Base-by-base conservation (phyloP, 169 alveolate genomes). In the Babesia sp. region DNA sequence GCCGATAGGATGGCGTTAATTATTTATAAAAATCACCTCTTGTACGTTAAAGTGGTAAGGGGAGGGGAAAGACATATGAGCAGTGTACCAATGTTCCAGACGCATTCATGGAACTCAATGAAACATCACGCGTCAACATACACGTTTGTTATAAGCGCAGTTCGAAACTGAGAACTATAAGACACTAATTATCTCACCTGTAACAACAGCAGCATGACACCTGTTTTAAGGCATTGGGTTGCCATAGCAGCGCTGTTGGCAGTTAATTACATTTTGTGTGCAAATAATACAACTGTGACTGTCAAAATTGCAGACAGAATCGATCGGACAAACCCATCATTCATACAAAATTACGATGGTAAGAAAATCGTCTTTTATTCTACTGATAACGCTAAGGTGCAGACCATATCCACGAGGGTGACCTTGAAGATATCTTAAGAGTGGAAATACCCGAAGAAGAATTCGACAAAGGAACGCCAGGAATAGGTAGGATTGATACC, bases 401-500 rank as follows among this genome's bases (percentile, higher is more conserved):
- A 79, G 83, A 57, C n/a, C 63, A 31, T 44, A 44, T 26, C 0
- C 31, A 59, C 34, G 83, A 63, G 39, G 67, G 50, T 50, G 83
- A 71, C 26, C 36, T 70, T 7, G 87, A 79, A 31, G 83, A 79
- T 12, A 22, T 59, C 20, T 8, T 58, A 55, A 5, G 36, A 6
- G 54, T n/a, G 12, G 68, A 68, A 18, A 4, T 3, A 3, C 12
- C 37, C 33, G 55, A 41, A 6, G 71, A 54, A 41, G 85, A 81
- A 44, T 56, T 45, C 44, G 85, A 81, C 51, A 55, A 45, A 31
- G 85, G 85, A 0, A 41, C 68, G 37, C 84, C 84, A 3, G 89
- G 89, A 18, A 57, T 81, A 53, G 89, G 89, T 81, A 54, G 20
- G 44, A 0, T 6, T 31, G 6, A 14, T 34, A 3, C 31, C 44